These are phyloP conservation scores for Grigorovia transvaalensis DNA, from an alignment of 805 yeast species.

Conservation along the genomic window DNA sequence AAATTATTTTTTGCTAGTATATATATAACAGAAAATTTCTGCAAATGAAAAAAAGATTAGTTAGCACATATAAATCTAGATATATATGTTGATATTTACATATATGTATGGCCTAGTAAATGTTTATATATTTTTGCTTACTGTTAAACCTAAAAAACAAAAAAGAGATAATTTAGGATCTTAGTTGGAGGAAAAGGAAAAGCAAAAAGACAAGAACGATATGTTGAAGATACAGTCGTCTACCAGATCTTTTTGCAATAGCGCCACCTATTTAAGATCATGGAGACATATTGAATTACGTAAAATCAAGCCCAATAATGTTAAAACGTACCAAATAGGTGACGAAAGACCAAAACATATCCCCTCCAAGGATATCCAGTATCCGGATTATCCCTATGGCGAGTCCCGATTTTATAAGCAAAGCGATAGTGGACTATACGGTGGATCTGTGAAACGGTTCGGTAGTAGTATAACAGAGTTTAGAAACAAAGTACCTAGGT, in stretches of 20 bases:
- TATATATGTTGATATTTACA: neutral
- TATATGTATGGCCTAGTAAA: neutral
- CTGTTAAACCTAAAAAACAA: neutral
- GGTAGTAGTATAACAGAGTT: conserved; percentile 74
- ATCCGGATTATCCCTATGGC: conserved; percentile 70
- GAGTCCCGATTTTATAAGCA: conserved; percentile 70
- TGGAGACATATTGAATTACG: conserved; percentile 37
- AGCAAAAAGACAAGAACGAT: neutral
- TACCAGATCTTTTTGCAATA: neutral
- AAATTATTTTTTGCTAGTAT: neutral
- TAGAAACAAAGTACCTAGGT: conserved; percentile 58
- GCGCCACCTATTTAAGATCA: conserved; percentile 13
- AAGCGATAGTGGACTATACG: conserved; percentile 80
- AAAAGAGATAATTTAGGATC: neutral
- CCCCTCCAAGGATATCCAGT: conserved; percentile 35
- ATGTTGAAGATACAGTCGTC: neutral
- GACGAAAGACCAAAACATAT: conserved; percentile 39
- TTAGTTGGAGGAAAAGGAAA: neutral
- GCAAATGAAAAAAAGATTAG: no score
- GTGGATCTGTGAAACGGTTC: conserved; percentile 70
- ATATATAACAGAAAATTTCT: no score
- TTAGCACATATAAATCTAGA: no score
- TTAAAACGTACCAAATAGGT: conserved; percentile 40
- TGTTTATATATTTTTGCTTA: no score
- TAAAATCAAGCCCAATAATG: neutral